Evolutionary conservation across 1,139 yeast species (phyloP), one percentile per base, ranked within the genome.

Genomic region (Zygosaccharomyces sapae): DNA sequence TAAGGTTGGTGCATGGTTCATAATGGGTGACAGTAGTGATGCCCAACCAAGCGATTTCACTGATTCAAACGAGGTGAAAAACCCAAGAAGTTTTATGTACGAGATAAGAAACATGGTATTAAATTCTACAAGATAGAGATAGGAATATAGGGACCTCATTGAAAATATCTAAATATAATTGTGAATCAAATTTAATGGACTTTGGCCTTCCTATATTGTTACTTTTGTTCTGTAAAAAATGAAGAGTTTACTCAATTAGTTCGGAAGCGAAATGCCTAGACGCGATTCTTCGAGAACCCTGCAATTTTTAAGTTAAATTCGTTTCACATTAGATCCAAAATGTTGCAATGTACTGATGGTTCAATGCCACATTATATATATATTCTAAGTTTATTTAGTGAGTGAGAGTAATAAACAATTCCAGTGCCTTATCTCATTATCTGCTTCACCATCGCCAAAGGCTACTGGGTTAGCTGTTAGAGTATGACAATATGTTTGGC

Each of bases 61-160:
- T 10, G 44, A 52, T 33, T 31, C 51, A 46, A 39, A 45, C 44
- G 37, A 54, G 52, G 19, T 43, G 29, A 31, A 52, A 50, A 33
- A 51, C 41, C 34, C 39, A 45, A 53, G 52, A 31, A 54, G 59
- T 16, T 60, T 52, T 49, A 62, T 62, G 67, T 63, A 62, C 36
- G 68, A 63, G 42, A 64, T 64, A 5, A 53, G 68, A 40, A 62
- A 61, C 25, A 64, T 64, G 68, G 68, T 64, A n/a, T 45, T 63
- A 33, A 63, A 59, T 37, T 64, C 68, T 1, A 60, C 67, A 8
- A 53, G 57, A 33, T 52, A 52, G 25, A 54, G 40, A 41, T 29
- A 20, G 12, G 34, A 22, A 6, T 22, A 22, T 22, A 22, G 25
- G 7, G 25, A 22, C 5, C 7, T 22, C 25, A 22, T 5, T 1